A percentile compares a stretch with the other conserved stretches of the same genome.
Conservation (phyloP, 1,139 yeast genomes). For the Geotrichum klebahnii region DNA sequence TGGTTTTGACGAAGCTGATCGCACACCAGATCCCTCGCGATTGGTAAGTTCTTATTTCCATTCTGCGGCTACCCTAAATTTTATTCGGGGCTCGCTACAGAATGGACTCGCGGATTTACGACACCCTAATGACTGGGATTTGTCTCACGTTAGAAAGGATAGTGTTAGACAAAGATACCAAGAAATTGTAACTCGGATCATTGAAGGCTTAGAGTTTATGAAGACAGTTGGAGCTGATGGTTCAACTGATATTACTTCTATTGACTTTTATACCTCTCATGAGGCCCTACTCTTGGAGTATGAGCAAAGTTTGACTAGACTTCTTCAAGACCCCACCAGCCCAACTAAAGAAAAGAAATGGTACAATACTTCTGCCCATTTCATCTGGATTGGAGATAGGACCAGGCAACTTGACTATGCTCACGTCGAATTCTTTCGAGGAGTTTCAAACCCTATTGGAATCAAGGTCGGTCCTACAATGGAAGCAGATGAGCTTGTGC, state of each 20-base stretch:
- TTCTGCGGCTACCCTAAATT: constrained; percentile 46
- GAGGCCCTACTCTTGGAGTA: constrained; percentile 45
- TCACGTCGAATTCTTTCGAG: constrained; percentile 46
- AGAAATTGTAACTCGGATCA: constrained; percentile 38
- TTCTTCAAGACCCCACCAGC: constrained; percentile 29
- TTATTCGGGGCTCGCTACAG: constrained; percentile 39
- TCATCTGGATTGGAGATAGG: constrained; percentile 47
- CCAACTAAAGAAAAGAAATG: constrained; percentile 30
- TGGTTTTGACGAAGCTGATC: constrained; percentile 41
- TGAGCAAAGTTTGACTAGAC: constrained; percentile 44
- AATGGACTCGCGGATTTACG: constrained; percentile 45
- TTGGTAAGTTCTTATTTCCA: constrained; percentile 46
- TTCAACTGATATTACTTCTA: constrained; percentile 33
- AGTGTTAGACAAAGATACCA: constrained; percentile 40
- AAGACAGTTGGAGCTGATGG: constrained; percentile 42
- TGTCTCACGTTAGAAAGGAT: constrained; percentile 42
- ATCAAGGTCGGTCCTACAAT: constrained; percentile 46
- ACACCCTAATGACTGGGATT: constrained; percentile 43
- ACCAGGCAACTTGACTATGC: constrained; percentile 46
- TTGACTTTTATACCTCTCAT: constrained; percentile 44
- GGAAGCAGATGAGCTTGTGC: constrained; percentile 40
- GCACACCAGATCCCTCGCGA: constrained; percentile 43
- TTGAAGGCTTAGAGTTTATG: constrained; percentile 42
- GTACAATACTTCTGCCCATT: constrained; percentile 46
- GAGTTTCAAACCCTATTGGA: constrained; percentile 45